These are phyloP conservation scores for Alternaria panax DNA, from an alignment of 2,329 filamentous ascomycete genomes.

Conservation along the genomic window DNA sequence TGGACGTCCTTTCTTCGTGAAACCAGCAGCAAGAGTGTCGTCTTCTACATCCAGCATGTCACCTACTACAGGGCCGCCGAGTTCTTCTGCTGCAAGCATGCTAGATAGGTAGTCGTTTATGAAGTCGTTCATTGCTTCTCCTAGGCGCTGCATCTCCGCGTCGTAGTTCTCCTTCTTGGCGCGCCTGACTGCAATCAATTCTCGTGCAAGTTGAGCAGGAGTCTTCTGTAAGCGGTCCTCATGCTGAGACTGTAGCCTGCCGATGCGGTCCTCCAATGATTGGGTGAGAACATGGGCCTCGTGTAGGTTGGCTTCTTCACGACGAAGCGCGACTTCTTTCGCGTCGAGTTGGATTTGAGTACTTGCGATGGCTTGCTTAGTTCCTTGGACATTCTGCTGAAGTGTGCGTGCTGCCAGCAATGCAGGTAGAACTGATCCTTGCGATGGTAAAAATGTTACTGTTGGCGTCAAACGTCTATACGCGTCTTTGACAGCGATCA, in stretches of 20 bases:
- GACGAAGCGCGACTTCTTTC: constrained; percentile 51
- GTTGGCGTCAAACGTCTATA: constrained; percentile 69
- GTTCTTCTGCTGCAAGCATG: constrained; percentile 82
- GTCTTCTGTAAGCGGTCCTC: constrained; percentile 65
- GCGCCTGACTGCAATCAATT: constrained; percentile 68
- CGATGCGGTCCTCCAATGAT: constrained; percentile 65
- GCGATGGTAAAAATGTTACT: constrained; percentile 70
- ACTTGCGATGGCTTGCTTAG: constrained; percentile 64
- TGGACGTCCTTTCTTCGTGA: constrained; percentile 59
- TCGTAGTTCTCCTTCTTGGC: constrained; percentile 68
- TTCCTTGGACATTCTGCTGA: constrained; percentile 69
- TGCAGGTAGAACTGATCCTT: constrained; percentile 73
- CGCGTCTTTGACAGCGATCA: constrained; percentile 65
- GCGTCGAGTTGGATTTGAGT: constrained; percentile 51
- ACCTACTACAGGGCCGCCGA: constrained; percentile 83
- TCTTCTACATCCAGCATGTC: constrained; percentile 72
- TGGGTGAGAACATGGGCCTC: constrained; percentile 57
- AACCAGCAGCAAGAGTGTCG: constrained; percentile 60
- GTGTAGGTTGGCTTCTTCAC: constrained; percentile 56
- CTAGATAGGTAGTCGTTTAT: constrained; percentile 73
- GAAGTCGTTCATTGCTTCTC: constrained; percentile 72
- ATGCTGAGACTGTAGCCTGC: constrained; percentile 65
- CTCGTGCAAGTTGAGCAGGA: constrained; percentile 67
- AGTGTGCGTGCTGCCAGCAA: constrained; percentile 75
- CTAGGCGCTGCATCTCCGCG: constrained; percentile 65